phyloP scores from a whole-genome alignment of 306 rosid species.

The Macrotyloma uniflorum region DNA sequence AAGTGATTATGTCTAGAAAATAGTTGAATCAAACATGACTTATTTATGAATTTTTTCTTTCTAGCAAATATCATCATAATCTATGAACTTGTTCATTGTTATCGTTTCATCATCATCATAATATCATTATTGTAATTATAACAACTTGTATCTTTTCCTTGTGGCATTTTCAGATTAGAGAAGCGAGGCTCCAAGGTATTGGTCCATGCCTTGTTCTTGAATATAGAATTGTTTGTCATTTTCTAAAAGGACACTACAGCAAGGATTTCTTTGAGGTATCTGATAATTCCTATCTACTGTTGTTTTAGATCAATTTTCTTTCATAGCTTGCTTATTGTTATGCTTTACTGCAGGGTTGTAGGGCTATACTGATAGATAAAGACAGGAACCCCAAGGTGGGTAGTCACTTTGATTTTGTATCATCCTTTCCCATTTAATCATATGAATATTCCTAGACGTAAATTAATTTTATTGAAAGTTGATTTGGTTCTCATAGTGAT shows the following conservation, averaged over 20 bases:
- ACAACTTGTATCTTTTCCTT: neutral
- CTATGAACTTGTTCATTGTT: neutral
- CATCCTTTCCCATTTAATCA: neutral
- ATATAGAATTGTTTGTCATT: conserved; percentile 82
- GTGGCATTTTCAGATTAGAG: conserved; percentile 62
- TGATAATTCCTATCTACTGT: neutral
- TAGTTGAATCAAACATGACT: no score
- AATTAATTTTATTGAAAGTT: conserved; percentile 29
- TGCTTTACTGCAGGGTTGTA: conserved; percentile 74
- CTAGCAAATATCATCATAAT: neutral
- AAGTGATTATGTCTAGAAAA: no score
- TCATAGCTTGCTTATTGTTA: conserved; percentile 23
- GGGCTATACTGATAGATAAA: conserved; percentile 89
- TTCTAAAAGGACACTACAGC: conserved; percentile 76
- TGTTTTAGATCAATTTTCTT: conserved; percentile 28
- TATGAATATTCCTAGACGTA: neutral
- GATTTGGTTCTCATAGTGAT: conserved; percentile 28
- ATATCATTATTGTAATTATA: neutral
- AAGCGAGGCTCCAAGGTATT: conserved; percentile 78
- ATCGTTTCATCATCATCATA: neutral
- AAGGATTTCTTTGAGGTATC: conserved; percentile 87
- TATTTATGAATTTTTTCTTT: neutral
- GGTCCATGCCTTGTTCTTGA: conserved; percentile 85
- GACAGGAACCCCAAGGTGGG: conserved; percentile 91
- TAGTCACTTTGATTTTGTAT: neutral